Conservation (phyloP, 2,329 filamentous ascomycete genomes). For the Cordyceps tenuipes region DNA sequence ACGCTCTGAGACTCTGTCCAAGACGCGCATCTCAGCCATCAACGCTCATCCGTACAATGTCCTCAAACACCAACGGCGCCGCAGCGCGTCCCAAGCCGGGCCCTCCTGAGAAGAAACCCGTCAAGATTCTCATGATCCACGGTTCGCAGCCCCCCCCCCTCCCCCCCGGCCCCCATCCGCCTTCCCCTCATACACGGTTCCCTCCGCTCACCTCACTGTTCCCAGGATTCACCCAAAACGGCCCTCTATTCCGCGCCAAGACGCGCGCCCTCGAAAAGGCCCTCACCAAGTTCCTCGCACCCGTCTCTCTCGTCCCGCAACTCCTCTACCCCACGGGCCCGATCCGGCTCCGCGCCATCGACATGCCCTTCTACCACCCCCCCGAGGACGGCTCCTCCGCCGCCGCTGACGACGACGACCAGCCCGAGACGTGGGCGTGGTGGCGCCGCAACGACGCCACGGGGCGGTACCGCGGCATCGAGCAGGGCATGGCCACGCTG, state of each 20-base stretch:
- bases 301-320: slow-evolving; percentile 43
- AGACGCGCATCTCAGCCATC: not conserved
- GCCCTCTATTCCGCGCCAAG: slow-evolving; percentile 75
- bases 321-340: slow-evolving; percentile 65
- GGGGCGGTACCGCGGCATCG: slow-evolving; percentile 57
- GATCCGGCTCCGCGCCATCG: slow-evolving; percentile 49
- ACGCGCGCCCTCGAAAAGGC: slow-evolving; percentile 79
- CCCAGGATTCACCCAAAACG: slow-evolving; percentile 81
- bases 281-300: slow-evolving; percentile 62
- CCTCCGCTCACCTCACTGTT: not conserved
- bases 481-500: slow-evolving; percentile 57
- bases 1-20: not conserved
- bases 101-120: slow-evolving; percentile 32
- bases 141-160: slow-evolving; percentile 33
- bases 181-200: not conserved
- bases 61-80: not conserved
- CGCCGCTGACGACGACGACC: slow-evolving; percentile 4
- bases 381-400: slow-evolving; percentile 35
- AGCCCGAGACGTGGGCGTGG: slow-evolving; percentile 72
- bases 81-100: not conserved
- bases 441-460: slow-evolving; percentile 62
- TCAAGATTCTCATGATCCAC: slow-evolving; percentile 72
- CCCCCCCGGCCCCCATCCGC: not conserved
- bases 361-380: slow-evolving; percentile 61
- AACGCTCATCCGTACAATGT: slow-evolving; percentile 4